Percentiles rank a stretch among this genome's conserved stretches.
phyloP scores from a whole-genome alignment of 177 flowering plant species.

The Tripterygium wilfordii region DNA sequence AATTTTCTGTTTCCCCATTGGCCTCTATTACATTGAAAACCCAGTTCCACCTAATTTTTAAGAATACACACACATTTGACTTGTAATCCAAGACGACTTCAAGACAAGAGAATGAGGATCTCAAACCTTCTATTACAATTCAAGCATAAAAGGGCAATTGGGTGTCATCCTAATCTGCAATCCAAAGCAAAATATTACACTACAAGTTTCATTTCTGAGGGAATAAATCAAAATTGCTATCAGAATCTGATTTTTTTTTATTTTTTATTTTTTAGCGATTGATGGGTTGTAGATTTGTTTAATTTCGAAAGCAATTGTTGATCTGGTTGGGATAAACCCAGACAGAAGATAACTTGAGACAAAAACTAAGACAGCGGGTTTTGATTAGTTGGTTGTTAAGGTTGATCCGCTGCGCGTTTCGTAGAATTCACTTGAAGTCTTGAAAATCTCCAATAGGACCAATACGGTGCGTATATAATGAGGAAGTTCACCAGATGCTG shows the following conservation, averaged over 20 bases:
- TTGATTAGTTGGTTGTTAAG: constrained; percentile 11
- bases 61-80: too few relatives aligned
- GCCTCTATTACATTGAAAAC: too few relatives aligned
- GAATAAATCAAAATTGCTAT: neutral
- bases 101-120: too few relatives aligned
- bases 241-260: too few relatives aligned
- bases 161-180: constrained; percentile 16
- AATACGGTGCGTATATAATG: constrained; percentile 28
- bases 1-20: too few relatives aligned
- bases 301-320: too few relatives aligned
- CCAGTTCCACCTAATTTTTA: too few relatives aligned
- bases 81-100: too few relatives aligned
- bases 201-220: constrained; percentile 1
- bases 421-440: constrained; percentile 32
- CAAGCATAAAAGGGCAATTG: constrained; percentile 14
- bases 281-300: neutral
- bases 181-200: constrained; percentile 22
- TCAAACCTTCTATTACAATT: constrained; percentile 27
- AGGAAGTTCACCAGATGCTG: constrained; percentile 31
- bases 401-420: constrained; percentile 21
- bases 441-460: neutral
- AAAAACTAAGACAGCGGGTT: neutral
- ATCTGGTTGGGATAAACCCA: constrained; percentile 11
- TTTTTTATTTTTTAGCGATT: neutral
- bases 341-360: neutral